Evolutionary conservation across 2,329 filamentous ascomycete species (phyloP).

Genomic region (Lasiodiplodia citricola): DNA sequence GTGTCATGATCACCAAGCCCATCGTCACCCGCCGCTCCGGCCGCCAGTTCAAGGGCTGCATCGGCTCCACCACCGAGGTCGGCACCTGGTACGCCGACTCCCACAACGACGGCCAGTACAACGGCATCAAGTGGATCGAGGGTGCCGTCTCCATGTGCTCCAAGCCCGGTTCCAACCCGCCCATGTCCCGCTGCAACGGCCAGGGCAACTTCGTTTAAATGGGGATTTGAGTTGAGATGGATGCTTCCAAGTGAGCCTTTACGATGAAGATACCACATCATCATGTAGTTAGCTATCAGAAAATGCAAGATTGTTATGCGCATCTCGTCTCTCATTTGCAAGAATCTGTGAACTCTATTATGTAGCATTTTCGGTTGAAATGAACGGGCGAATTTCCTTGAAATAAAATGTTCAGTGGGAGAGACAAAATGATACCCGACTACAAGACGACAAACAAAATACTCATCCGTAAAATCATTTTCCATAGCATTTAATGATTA

Average conservation of each 20-base stretch:
- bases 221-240: background rate
- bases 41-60: slow-evolving; percentile 29
- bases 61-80: slow-evolving; percentile 27
- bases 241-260: background rate
- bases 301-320: too few relatives aligned
- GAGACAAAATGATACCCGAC: too few relatives aligned
- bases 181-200: slow-evolving; percentile 31
- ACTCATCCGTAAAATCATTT: too few relatives aligned
- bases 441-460: too few relatives aligned
- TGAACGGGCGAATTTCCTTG: too few relatives aligned
- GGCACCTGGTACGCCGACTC: slow-evolving; percentile 33
- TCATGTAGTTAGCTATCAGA: background rate
- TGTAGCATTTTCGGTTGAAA: too few relatives aligned
- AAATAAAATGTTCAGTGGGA: too few relatives aligned
- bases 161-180: slow-evolving; percentile 28
- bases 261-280: background rate
- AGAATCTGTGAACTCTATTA: too few relatives aligned
- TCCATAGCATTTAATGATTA: too few relatives aligned
- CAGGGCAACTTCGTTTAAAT: slow-evolving; percentile 22
- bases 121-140: slow-evolving; percentile 29
- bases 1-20: slow-evolving; percentile 24
- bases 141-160: slow-evolving; percentile 30
- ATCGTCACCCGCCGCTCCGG: slow-evolving; percentile 32
- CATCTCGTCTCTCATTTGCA: too few relatives aligned
- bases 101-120: slow-evolving; percentile 27